Base-by-base conservation (phyloP, 805 yeast species). In the Lipomyces yamanashiensis region DNA sequence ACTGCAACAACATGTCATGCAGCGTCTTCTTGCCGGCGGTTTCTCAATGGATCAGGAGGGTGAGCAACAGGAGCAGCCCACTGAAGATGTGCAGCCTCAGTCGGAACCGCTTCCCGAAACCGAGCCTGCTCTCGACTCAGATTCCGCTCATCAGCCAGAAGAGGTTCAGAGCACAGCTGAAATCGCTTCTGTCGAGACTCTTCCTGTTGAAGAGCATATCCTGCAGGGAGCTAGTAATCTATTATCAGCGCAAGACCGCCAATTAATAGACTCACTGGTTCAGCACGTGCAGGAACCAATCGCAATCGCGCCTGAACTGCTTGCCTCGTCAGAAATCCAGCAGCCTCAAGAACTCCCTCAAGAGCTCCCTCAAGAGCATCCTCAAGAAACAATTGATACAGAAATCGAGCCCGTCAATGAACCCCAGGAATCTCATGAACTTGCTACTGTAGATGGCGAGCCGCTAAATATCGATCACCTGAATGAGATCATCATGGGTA, bases 401-500 rank as follows among this genome's bases (percentile, higher is more conserved):
- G 58, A 33, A 21, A 2, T 41, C 7, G 13, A 10, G 12, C 9
- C 40, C 6, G 43, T 28, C 5, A 4, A 34, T 9, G 19, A 8
- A n/a, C 23, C 54, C 13, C 50, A 9, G 9, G 44, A 13, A 13
- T 23, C 45, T 8, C 47, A 10, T 13, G 44, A 39, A 36, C 41
- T 45, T 15, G 48, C 40, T 10, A 43, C 61, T 21, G 59, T 40
- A 19, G 58, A 47, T 13, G 59, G 48, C 12, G 63, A 48, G 10
- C 34, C 36, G 10, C 41, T 52, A 2, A 52, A 54, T 40, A 51
- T 64, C 28, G 67, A 58, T 33, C 45, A 61, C 5, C 50, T 61
- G 23, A 64, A 61, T 28, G 66, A 62, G 45, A 56, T 64, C 23
- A 57, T 64, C 19, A 43, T 62, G 61, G 66, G 67, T 40, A 58